Base-by-base conservation (phyloP, 306 rosid genomes). In the Pueraria montana region DNA sequence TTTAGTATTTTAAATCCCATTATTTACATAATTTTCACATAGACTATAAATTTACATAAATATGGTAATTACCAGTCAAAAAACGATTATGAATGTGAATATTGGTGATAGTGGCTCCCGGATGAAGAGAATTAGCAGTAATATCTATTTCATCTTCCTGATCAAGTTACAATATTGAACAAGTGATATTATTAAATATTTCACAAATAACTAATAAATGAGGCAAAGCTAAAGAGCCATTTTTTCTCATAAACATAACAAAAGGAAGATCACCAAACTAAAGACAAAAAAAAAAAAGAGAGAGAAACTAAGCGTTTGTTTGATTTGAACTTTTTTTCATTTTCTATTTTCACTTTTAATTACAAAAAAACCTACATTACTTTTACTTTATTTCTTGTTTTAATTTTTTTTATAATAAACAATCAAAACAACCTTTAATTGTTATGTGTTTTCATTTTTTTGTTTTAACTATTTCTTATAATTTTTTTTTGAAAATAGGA, bases 91-190 rank as follows among this genome's bases (percentile, higher is more conserved):
- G 58, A 21, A 94, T 91, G 68, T 90, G 87, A 82, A 96, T 88
- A 78, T 90, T 91, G 56, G 97, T 94, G 27, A 0, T 4, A 24
- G 90, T 84, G 74, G 36, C 23, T 67, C 99, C 99, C 0, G 97
- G 99, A 78, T 94, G 97, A 87, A 96, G 92, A 72, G 97, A 90
- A 87, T 94, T 96, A 11, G 90, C 97, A 13, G 89, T 94, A 78
- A 91, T 89, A 61, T 89, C 70, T 27, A 79, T 83, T 27, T 85
- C 89, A 30, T 89, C 95, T 83, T 89, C 95, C 99, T 94, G 91
- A 61, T 68, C 72, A 86, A 80, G 82, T 87, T 71, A 69, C 27
- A 80, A 72, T 3, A 24, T 20, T 0, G 8, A 42, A 20, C 4
- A 62, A 80, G 4, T 53, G 20, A 67, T 65, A 74, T 48, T 43